Conservation (phyloP, 164 flowering plant genomes). For the Vitis rupestris region DNA sequence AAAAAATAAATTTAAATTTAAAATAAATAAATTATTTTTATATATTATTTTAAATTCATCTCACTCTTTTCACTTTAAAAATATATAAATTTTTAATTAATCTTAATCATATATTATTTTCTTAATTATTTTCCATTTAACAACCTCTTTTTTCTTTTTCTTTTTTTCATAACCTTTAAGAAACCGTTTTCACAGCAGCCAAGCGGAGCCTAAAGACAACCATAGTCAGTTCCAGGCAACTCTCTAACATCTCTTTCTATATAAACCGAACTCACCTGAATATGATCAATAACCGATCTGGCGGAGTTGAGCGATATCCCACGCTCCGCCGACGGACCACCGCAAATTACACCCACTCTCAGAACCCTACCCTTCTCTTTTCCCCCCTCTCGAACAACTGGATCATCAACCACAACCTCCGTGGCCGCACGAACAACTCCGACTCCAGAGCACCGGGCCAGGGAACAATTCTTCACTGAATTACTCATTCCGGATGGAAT, state of each 20-base stretch:
- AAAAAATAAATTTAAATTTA: no score
- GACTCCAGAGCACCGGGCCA: slow-evolving; percentile 4
- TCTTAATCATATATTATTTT: no score
- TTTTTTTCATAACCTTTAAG: no score
- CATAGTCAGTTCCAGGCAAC: background rate
- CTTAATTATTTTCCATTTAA: no score
- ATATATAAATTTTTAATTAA: no score
- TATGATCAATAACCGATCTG: slow-evolving; percentile 89
- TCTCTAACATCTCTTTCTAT: background rate
- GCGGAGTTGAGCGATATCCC: slow-evolving; percentile 93
- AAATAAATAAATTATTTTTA: no score
- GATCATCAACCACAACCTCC: slow-evolving; percentile 20
- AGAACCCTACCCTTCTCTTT: slow-evolving; percentile 33
- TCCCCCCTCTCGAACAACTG: slow-evolving; percentile 6
- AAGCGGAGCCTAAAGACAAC: background rate
- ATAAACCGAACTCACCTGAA: slow-evolving; percentile 45
- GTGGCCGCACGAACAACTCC: slow-evolving; percentile 18
- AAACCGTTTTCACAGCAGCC: background rate
- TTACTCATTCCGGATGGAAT: no score
- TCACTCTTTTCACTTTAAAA: no score
- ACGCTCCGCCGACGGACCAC: slow-evolving; percentile 92
- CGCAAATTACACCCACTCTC: slow-evolving; percentile 76
- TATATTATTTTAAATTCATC: no score
- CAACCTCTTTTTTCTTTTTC: no score
- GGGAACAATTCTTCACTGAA: no score